Evolutionary conservation across 768 basidiomycete species (phyloP), one percentile per base, ranked within the genome.

Genomic region (Mycena polygramma): DNA sequence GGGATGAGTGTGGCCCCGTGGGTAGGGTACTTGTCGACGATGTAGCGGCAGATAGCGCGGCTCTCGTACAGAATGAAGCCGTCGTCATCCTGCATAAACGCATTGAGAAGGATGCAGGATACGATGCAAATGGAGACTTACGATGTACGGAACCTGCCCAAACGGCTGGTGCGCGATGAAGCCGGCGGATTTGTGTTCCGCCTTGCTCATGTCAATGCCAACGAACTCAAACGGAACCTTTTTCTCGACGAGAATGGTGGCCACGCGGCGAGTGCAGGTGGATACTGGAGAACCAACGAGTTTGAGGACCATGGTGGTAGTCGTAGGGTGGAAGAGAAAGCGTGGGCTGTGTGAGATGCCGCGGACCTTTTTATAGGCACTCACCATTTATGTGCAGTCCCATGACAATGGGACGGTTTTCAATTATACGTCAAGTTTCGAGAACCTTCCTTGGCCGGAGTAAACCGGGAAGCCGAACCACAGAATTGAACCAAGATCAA

Each of bases 21-120:
- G 57, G 71, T 51, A 2, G 79, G 73, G 63, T 87, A 82, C 75
- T 86, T 87, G 60, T 74, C 75, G 57, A 78, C 81, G 70, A 88
- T 62, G 75, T 88, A 89, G 36, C 84, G 83, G 20, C 69, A 70
- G 58, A 89, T 86, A 0, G 86, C 85, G 37, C 87, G 84, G 26
- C 81, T 81, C 70, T 87, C 86, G 76, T 81, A 87, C 37, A 90
- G 68, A 60, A 81, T 74, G 73, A 88, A 82, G 7, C 85, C 87
- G 39, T 85, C 86, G 17, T 88, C 86, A 54, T 84, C 73, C 80
- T 81, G 19, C 17, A 46, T 46, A 30, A 30, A 15, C 30, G 6
- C 30, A 30, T 30, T 30, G 41, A 41, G 41, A 41, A 10, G 41
- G 41, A 41, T 41, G 41, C 4, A 41, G 41, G 41, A 41, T 19